These are phyloP conservation scores for Bryum argenteum DNA, from an alignment of 225 moss, liverwort and hornwort species.

Conservation along the genomic window DNA sequence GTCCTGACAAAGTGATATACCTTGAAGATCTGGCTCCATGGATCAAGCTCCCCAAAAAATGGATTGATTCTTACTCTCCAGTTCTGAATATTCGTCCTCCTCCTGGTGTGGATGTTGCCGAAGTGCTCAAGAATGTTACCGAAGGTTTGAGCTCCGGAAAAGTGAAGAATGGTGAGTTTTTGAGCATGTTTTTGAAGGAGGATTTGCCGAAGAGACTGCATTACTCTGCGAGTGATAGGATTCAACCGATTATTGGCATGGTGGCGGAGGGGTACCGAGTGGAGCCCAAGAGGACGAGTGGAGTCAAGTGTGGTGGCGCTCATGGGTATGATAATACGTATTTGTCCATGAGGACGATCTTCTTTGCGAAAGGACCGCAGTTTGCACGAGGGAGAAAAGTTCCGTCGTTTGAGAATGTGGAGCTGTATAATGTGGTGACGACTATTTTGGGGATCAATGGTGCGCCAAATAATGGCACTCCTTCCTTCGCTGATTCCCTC, in stretches of 20 bases:
- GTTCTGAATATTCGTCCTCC: slow-evolving; percentile 54
- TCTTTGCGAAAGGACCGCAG: slow-evolving; percentile 58
- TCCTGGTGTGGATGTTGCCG: slow-evolving; percentile 40
- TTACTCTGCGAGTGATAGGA: slow-evolving; percentile 45
- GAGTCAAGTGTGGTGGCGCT: slow-evolving; percentile 46
- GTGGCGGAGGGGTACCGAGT: slow-evolving; percentile 59
- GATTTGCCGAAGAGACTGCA: slow-evolving; percentile 55
- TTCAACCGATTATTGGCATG: slow-evolving; percentile 70
- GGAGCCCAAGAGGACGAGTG: slow-evolving; percentile 35
- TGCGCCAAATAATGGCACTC: slow-evolving; percentile 55
- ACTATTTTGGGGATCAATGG: slow-evolving; percentile 47
- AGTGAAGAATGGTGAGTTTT: slow-evolving; percentile 54
- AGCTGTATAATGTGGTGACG: slow-evolving; percentile 61
- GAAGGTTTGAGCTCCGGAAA: slow-evolving; percentile 41
- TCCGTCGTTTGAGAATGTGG: slow-evolving; percentile 56
- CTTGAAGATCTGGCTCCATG: slow-evolving; percentile 54
- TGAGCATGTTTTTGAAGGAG: slow-evolving; percentile 57
- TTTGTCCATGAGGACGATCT: slow-evolving; percentile 63
- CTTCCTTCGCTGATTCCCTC: slow-evolving; percentile 44
- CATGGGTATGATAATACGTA: slow-evolving; percentile 63
- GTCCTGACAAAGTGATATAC: slow-evolving; percentile 55
- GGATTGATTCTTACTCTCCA: slow-evolving; percentile 45
- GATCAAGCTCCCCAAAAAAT: slow-evolving; percentile 39
- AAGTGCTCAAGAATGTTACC: slow-evolving; percentile 42
- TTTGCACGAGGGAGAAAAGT: slow-evolving; percentile 54